Percentiles rank a stretch among this genome's conserved stretches.
Conservation (phyloP, 768 basidiomycete genomes). For the Trichaptum fuscoviolaceum region DNA sequence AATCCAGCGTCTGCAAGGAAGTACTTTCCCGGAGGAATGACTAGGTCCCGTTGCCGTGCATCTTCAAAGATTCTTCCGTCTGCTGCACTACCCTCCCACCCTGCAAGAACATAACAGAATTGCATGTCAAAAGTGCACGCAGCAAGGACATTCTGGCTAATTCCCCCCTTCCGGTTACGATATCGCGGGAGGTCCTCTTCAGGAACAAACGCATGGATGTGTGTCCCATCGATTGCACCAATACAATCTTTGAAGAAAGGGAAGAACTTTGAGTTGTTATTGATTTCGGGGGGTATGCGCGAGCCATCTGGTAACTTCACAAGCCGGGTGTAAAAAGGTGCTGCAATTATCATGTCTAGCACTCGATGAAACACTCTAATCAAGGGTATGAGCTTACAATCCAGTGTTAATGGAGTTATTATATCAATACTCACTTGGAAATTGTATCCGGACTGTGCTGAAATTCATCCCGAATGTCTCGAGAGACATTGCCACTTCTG, state of each 20-base stretch:
- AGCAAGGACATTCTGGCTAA: conserved; percentile 15
- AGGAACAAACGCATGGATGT: conserved; percentile 20
- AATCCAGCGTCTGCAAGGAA: conserved; percentile 18
- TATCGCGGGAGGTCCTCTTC: conserved; percentile 14
- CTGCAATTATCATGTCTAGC: conserved; percentile 16
- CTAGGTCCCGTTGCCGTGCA: conserved; percentile 12
- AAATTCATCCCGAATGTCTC: conserved; percentile 30
- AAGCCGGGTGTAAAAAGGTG: conserved; percentile 21
- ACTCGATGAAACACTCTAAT: conserved; percentile 20
- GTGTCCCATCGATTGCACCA: conserved; percentile 29
- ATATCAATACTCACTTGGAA: conserved; percentile 23
- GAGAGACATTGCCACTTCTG: conserved; percentile 22
- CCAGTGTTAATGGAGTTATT: too few relatives aligned
- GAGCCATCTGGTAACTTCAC: conserved; percentile 17
- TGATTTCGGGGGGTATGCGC: conserved; percentile 16
- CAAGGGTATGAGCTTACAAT: neutral
- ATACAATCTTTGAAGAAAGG: conserved; percentile 30
- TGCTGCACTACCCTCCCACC: conserved; percentile 16
- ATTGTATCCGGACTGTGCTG: conserved; percentile 34
- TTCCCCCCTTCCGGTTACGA: conserved; percentile 20
- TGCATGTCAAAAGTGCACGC: conserved; percentile 15
- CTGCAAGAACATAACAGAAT: conserved; percentile 15
- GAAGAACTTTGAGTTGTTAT: conserved; percentile 22
- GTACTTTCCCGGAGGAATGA: conserved; percentile 14
- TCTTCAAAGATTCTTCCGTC: conserved; percentile 12